Percentiles rank a stretch among this genome's conserved stretches.
Evolutionary conservation across 352 stramenopile genomes (phyloP).

Genomic region (Peronospora destructor): DNA sequence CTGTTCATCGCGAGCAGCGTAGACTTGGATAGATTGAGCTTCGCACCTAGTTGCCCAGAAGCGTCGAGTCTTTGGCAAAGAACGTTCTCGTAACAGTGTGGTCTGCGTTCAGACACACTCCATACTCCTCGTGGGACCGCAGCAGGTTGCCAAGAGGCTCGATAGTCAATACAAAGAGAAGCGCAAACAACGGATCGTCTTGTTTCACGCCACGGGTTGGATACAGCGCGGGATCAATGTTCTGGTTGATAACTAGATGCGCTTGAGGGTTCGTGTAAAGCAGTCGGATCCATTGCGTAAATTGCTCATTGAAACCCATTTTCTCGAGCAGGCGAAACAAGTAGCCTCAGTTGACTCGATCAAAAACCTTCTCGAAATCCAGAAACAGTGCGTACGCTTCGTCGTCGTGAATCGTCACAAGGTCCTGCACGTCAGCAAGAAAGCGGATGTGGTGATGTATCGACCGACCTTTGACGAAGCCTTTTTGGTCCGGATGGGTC

Average conservation of each 20-base stretch:
- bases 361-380: background rate
- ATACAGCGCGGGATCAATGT: background rate
- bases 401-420: background rate
- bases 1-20: constrained; percentile 2
- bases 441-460: background rate
- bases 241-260: background rate
- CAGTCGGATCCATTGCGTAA: background rate
- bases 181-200: background rate
- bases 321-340: background rate
- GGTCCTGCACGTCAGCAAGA: background rate
- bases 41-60: constrained; percentile 1
- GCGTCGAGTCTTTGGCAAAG: constrained; percentile 4
- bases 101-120: background rate
- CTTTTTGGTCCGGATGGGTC: background rate
- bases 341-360: background rate
- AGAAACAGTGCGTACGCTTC: background rate
- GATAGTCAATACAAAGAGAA: background rate
- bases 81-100: background rate
- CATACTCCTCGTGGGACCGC: background rate
- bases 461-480: background rate
- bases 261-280: background rate
- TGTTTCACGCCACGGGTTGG: background rate
- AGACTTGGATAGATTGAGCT: constrained; percentile 6
- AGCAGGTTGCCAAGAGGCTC: constrained; percentile 3
- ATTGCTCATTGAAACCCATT: background rate